phyloP scores from a whole-genome alignment of 1,139 yeast genomes.

The Debaryomyces coudertii region DNA sequence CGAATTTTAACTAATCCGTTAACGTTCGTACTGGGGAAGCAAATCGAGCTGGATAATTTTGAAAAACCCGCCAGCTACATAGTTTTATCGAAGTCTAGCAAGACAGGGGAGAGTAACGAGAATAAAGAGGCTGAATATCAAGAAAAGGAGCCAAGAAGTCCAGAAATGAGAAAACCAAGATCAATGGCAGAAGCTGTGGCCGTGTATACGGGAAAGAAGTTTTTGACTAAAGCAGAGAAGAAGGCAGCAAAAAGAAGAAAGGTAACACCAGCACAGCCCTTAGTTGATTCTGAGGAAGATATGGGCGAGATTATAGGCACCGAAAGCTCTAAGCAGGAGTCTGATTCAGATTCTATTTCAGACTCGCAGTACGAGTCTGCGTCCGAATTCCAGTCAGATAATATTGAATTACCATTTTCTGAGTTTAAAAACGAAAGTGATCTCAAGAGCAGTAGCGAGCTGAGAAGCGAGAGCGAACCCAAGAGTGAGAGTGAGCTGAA shows the following conservation, averaged over 20 bases:
- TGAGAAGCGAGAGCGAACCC: neutral
- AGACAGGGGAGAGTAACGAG: neutral
- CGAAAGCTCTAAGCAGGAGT: slow-evolving; percentile 17
- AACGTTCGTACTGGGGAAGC: slow-evolving; percentile 58
- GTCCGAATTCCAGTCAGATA: slow-evolving; percentile 27
- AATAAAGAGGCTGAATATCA: slow-evolving; percentile 7
- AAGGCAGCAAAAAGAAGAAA: slow-evolving; percentile 31
- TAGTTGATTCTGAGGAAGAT: slow-evolving; percentile 27
- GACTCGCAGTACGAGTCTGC: slow-evolving; percentile 34
- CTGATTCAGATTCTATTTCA: slow-evolving; percentile 18
- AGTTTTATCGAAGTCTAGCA: slow-evolving; percentile 33
- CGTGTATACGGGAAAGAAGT: slow-evolving; percentile 57
- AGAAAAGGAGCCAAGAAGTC: slow-evolving; percentile 10
- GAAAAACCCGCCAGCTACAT: slow-evolving; percentile 44
- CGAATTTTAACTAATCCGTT: slow-evolving; percentile 62
- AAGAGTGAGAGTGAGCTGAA: slow-evolving; percentile 15
- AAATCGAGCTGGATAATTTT: slow-evolving; percentile 35
- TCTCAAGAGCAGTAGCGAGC: slow-evolving; percentile 1
- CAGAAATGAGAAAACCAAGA: slow-evolving; percentile 37
- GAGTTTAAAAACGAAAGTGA: slow-evolving; percentile 13
- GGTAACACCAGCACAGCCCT: slow-evolving; percentile 14
- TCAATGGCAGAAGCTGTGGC: slow-evolving; percentile 67
- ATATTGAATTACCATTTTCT: slow-evolving; percentile 13
- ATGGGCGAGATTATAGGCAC: slow-evolving; percentile 23
- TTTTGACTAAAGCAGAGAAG: slow-evolving; percentile 43